Percentiles rank a stretch among this genome's conserved stretches.
Evolutionary conservation across 1,139 yeast genomes (phyloP).

Genomic region (Blastobotrys capitulatus): DNA sequence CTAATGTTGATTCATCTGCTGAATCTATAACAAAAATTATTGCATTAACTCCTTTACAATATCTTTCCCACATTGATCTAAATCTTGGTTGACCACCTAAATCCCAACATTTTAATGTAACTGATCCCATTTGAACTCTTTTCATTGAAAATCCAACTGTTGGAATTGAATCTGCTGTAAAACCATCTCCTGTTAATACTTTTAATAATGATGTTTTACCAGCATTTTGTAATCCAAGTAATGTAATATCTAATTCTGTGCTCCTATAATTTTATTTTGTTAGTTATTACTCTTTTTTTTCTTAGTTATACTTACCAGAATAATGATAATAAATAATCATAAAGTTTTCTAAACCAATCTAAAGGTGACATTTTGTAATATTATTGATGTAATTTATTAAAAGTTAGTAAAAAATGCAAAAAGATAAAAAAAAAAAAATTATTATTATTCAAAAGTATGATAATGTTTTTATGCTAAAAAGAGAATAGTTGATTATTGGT

Average conservation of each 20-base stretch:
- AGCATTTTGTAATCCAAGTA: constrained; percentile 38
- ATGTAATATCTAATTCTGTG: constrained; percentile 34
- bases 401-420: too few relatives aligned
- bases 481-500: too few relatives aligned
- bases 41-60: constrained; percentile 37
- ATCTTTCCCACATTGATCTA: constrained; percentile 39
- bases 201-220: constrained; percentile 36
- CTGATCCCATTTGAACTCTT: constrained; percentile 34
- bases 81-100: constrained; percentile 39
- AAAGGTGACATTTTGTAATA: constrained; percentile 20
- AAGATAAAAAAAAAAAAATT: too few relatives aligned
- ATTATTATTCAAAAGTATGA: too few relatives aligned
- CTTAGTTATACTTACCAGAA: constrained; percentile 25
- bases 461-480: too few relatives aligned
- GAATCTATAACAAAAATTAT: constrained; percentile 37
- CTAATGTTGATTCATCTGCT: constrained; percentile 32
- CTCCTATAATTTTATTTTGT: constrained; percentile 17
- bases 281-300: background rate
- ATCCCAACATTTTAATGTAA: constrained; percentile 39
- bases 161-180: constrained; percentile 36
- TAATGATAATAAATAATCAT: constrained; percentile 27
- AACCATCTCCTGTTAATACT: constrained; percentile 33
- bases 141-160: constrained; percentile 40
- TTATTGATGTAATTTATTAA: background rate
- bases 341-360: constrained; percentile 25